Evolutionary conservation across 345 rosid genomes (phyloP), one percentile per base, ranked within the genome.

Genomic region (Corchorus capsularis): DNA sequence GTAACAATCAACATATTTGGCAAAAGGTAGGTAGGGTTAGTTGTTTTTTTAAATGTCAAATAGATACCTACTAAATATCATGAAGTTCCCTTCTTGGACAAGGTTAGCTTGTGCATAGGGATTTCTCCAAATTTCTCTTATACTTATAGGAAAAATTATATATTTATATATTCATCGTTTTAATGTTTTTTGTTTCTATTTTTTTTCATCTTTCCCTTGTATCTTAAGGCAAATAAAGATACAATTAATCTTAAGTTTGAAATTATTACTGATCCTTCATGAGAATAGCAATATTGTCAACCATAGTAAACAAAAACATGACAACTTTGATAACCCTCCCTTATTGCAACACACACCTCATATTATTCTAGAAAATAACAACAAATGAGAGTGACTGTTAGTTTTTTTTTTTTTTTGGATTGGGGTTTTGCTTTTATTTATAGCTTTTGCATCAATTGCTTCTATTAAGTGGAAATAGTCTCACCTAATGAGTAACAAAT

Each of bases 1-100:
- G 72, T 49, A 68, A 68, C 72, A 27, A 70, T 70, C 73, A 53
- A 53, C 73, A 70, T 55, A 81, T 81, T 83, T 79, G 82, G 85
- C 83, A 81, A 84, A 27, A 39, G 88, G 89, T 86, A 77, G 89
- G 89, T 83, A 67, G 80, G 22, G 81, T 83, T 80, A 74, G 85
- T 83, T 86, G 85, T 77, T 75, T 68, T 55, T 19, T 39, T 16
- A 55, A 53, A 73, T 63, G 85, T 84, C 80, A 83, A 83, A 83
- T 72, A 32, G 46, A 45, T 72, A 81, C 86, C 88, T 79, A 85
- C 83, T 74, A 52, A 71, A 67, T 61, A 68, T 54, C 54, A 67
- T 72, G 35, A 43, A 67, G 57, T 63, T 57, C 77, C 72, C 75
- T 69, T 68, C 69, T 62, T 54, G 22, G 52, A 55, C 60, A 57